Conservation (phyloP, 345 rosid genomes). For the Reutealis trisperma region DNA sequence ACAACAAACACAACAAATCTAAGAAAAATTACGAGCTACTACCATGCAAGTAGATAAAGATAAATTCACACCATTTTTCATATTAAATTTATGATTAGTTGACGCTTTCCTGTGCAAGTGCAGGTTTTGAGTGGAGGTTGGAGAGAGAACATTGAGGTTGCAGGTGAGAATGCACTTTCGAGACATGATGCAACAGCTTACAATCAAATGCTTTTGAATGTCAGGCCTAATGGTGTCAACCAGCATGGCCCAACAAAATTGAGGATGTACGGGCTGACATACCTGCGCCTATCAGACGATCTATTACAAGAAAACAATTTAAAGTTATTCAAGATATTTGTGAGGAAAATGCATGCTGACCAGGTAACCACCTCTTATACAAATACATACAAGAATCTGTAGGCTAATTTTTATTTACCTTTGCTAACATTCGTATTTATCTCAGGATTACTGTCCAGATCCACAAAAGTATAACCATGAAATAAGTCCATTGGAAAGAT, state of each 20-base stretch:
- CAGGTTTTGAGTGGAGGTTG: slow-evolving; percentile 83
- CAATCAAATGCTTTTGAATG: slow-evolving; percentile 77
- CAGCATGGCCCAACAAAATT: slow-evolving; percentile 48
- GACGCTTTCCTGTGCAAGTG: slow-evolving; percentile 17
- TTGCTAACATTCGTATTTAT: neutral
- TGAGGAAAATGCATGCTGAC: slow-evolving; percentile 84
- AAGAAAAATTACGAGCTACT: neutral
- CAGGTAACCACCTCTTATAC: slow-evolving; percentile 44
- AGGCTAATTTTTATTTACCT: neutral
- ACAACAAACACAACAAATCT: neutral
- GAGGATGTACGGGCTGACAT: slow-evolving; percentile 70
- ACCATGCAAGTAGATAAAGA: neutral
- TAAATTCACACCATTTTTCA: slow-evolving; percentile 18
- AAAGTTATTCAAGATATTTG: slow-evolving; percentile 62
- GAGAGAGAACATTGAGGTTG: slow-evolving; percentile 73
- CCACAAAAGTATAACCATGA: slow-evolving; percentile 52
- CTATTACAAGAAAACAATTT: slow-evolving; percentile 50
- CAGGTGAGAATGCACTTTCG: slow-evolving; percentile 82
- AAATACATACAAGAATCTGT: neutral
- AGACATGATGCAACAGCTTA: slow-evolving; percentile 67
- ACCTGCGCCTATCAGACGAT: slow-evolving; percentile 62
- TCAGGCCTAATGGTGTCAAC: slow-evolving; percentile 74
- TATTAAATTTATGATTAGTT: neutral
- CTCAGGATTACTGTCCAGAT: slow-evolving; percentile 53
- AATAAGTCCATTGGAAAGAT: slow-evolving; percentile 48